A percentile compares a stretch with the other conserved stretches of the same genome.
Evolutionary conservation across 768 basidiomycete species (phyloP).

Genomic region (Leccinum sublutescens): DNA sequence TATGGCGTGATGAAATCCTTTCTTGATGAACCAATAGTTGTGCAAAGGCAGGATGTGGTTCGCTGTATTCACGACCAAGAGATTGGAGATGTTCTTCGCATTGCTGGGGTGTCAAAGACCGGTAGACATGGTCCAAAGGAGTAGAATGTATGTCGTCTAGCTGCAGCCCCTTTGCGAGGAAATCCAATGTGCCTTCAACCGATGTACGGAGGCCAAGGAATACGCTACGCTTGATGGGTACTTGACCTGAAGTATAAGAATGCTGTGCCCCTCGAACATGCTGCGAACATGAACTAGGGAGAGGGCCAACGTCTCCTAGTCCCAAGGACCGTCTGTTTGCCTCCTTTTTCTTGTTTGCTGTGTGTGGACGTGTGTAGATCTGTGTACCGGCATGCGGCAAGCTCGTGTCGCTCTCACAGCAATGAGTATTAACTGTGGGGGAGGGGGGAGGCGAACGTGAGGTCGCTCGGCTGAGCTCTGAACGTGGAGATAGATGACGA

Average conservation of each 20-base stretch:
- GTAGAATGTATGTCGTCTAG: not conserved
- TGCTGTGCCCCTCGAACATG: slow-evolving; percentile 63
- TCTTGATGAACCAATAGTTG: slow-evolving; percentile 33
- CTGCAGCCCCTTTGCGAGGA: slow-evolving; percentile 15
- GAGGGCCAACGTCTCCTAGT: slow-evolving; percentile 34
- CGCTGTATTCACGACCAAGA: slow-evolving; percentile 19
- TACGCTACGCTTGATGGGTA: slow-evolving; percentile 10
- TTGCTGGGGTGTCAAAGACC: slow-evolving; percentile 13
- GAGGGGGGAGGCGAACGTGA: slow-evolving; percentile 10
- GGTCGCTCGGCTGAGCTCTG: slow-evolving; percentile 7
- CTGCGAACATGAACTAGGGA: slow-evolving; percentile 50
- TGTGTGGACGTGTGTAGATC: not conserved
- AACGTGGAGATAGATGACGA: slow-evolving; percentile 8
- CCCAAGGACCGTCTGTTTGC: slow-evolving; percentile 1
- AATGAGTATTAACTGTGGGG: not conserved
- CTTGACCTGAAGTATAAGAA: slow-evolving; percentile 24
- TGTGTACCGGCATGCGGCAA: slow-evolving; percentile 3
- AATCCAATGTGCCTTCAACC: slow-evolving; percentile 12
- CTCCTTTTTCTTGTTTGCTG: slow-evolving; percentile 6
- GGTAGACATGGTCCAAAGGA: not conserved
- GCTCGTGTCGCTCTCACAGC: slow-evolving; percentile 7
- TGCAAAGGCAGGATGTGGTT: slow-evolving; percentile 51
- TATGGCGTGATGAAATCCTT: slow-evolving; percentile 15
- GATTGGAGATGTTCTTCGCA: slow-evolving; percentile 17
- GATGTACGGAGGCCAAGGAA: slow-evolving; percentile 2